Base-by-base conservation (phyloP, 805 yeast species). In the Pichia occidentalis region DNA sequence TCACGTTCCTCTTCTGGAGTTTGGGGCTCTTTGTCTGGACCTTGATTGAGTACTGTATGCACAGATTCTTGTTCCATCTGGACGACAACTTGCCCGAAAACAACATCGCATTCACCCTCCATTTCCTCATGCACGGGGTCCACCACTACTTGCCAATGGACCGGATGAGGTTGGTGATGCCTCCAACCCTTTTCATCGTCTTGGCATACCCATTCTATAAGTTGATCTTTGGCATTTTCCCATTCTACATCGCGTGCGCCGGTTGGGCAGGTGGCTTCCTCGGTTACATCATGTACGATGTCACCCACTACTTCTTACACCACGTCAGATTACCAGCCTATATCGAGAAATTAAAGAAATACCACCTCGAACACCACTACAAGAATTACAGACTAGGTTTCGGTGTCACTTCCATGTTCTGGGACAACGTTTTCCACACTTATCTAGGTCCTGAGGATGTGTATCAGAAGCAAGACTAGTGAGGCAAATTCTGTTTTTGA, bases 141-240 rank as follows among this genome's bases (percentile, higher is more conserved):
- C 99, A 92, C 60, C 99, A 92, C 62, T 92, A 85, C 60, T 71
- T 92, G 50, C 99, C 99, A 46, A 92, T 94, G 98, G 99, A 92
- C 65, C 75, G 75, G 43, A 68, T 76, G 59, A 77, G 99, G 58
- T 73, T 92, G 53, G 99, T 92, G 25, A 82, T 92, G 84, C 99
- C 99, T 3, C 99, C 99, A 34, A 70, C 97, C 0, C 65, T 92
- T 55, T 80, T 90, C 47, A 46, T 80, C 12, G 61, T 73, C 3
- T 64, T 92, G 46, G 78, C 86, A 34, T 73, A 70, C 27, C 99
- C 99, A 32, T 73, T 92, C 61, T 85, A 84, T 64, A 75, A 65
- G 48, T 60, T 85, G 37, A 92, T 92, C 13, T 92, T 87, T 54
- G 57, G 66, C 4, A 45, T 87, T 7, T 71, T 92, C 51, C 95